Percentiles rank a stretch among this genome's conserved stretches.
Conservation (phyloP, 2,329 filamentous ascomycete species). For the Fusarium nygamai region DNA sequence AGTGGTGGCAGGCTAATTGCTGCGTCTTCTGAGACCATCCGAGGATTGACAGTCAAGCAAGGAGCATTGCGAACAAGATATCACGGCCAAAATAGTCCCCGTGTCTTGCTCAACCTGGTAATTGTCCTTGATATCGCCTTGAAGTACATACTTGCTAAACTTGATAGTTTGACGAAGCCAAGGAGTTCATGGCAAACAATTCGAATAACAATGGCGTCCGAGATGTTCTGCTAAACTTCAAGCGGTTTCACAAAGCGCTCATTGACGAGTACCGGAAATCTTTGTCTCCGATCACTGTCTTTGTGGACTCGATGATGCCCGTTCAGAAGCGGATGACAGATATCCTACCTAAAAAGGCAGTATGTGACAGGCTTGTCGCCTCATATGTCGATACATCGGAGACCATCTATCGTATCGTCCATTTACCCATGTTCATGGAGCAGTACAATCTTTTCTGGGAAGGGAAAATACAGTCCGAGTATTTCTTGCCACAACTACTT, state of each 20-base stretch:
- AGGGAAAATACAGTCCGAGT: slow-evolving; percentile 56
- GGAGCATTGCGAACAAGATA: slow-evolving; percentile 59
- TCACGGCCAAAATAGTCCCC: slow-evolving; percentile 63
- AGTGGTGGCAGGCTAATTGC: slow-evolving; percentile 47
- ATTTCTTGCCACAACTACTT: slow-evolving; percentile 64
- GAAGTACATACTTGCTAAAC: slow-evolving; percentile 8
- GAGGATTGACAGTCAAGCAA: slow-evolving; percentile 60
- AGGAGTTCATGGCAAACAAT: slow-evolving; percentile 58
- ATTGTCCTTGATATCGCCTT: slow-evolving; percentile 29
- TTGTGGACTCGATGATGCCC: slow-evolving; percentile 67
- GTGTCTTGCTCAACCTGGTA: slow-evolving; percentile 65
- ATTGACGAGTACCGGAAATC: slow-evolving; percentile 59
- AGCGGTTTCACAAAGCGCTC: slow-evolving; percentile 58
- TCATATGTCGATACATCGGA: slow-evolving; percentile 62
- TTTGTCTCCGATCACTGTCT: slow-evolving; percentile 63
- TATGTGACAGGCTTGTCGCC: slow-evolving; percentile 62
- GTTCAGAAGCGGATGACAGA: slow-evolving; percentile 67
- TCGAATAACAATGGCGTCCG: slow-evolving; percentile 53
- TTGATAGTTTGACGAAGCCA: slow-evolving; percentile 63
- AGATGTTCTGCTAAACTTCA: slow-evolving; percentile 57
- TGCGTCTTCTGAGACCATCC: slow-evolving; percentile 57
- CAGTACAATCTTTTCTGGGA: slow-evolving; percentile 65
- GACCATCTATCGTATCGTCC: slow-evolving; percentile 63
- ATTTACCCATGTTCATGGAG: slow-evolving; percentile 61
- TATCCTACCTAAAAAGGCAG: slow-evolving; percentile 60